These are phyloP conservation scores for Mycosarcoma maydis DNA, from an alignment of 1,284 basidiomycete genomes.

Conservation along the genomic window DNA sequence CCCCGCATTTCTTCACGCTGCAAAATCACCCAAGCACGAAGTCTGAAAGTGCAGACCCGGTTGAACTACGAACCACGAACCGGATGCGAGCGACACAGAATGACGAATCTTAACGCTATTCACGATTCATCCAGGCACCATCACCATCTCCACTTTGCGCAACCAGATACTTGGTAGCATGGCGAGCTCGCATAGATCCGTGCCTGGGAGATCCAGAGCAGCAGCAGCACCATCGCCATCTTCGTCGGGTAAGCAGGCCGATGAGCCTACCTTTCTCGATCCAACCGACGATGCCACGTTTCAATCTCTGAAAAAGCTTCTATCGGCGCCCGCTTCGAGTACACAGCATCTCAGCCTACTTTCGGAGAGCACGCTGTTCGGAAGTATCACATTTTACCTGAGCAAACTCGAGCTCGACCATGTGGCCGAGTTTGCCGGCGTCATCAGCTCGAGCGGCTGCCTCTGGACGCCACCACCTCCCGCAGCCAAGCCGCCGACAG, in stretches of 20 bases:
- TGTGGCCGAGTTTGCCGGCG: conserved; percentile 49
- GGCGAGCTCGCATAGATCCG: conserved; percentile 13
- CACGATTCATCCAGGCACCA: not conserved
- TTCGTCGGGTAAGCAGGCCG: conserved; percentile 2
- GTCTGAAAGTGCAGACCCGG: conserved; percentile 1
- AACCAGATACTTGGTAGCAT: conserved; percentile 7
- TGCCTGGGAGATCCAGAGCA: not conserved
- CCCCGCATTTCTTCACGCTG: no score
- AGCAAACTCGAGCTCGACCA: conserved; percentile 52
- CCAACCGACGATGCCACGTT: conserved; percentile 54
- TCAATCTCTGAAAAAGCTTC: conserved; percentile 56
- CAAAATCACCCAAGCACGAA: no score
- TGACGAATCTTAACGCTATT: no score
- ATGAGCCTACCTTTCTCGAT: conserved; percentile 42
- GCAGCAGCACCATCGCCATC: conserved; percentile 2
- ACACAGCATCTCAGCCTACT: conserved; percentile 57
- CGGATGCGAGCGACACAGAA: no score
- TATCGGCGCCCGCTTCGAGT: conserved; percentile 54
- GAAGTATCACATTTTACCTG: conserved; percentile 61
- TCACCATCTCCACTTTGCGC: no score
- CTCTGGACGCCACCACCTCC: conserved; percentile 54
- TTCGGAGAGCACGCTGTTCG: conserved; percentile 51
- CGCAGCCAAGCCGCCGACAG: conserved; percentile 5
- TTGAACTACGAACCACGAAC: no score
- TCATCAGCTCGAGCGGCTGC: conserved; percentile 50